phyloP scores from a whole-genome alignment of 371 early-diverging fungal species.

The Catenaria anguillulae region DNA sequence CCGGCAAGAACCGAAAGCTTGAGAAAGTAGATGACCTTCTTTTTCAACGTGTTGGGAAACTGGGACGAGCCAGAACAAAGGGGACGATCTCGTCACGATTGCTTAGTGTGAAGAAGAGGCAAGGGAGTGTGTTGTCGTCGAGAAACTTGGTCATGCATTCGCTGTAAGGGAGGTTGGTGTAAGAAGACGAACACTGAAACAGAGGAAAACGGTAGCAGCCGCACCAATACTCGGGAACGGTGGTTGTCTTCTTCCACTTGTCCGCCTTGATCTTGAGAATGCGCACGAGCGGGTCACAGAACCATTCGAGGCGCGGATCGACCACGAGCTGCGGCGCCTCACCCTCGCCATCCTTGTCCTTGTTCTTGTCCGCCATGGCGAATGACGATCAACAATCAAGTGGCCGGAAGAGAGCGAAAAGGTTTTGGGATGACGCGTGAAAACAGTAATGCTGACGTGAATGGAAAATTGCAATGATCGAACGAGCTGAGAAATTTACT shows the following conservation, averaged over 20 bases:
- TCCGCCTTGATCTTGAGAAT: constrained; percentile 36
- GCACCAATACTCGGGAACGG: constrained; percentile 29
- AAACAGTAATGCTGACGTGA: too few relatives aligned
- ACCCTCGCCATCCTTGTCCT: constrained; percentile 1
- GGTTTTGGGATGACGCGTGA: too few relatives aligned
- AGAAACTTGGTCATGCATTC: constrained; percentile 31
- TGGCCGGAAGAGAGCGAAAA: too few relatives aligned
- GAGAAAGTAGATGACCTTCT: constrained; percentile 34
- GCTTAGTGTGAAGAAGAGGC: constrained; percentile 29
- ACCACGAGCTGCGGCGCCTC: not conserved
- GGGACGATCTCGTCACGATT: constrained; percentile 8
- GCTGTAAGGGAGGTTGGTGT: constrained; percentile 12
- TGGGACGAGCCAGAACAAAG: constrained; percentile 3
- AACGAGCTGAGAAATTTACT: too few relatives aligned
- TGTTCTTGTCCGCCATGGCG: constrained; percentile 11
- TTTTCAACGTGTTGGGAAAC: constrained; percentile 31
- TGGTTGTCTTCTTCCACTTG: constrained; percentile 38
- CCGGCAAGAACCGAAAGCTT: constrained; percentile 16
- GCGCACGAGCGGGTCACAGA: constrained; percentile 27
- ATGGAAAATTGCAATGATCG: too few relatives aligned
- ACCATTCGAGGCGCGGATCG: constrained; percentile 15
- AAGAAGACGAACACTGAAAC: not conserved
- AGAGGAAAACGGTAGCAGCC: not conserved
- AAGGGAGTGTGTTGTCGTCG: constrained; percentile 13
- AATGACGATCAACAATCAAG: too few relatives aligned